Evolutionary conservation across 768 basidiomycete species (phyloP).

Genomic region (Podaxis sp.): DNA sequence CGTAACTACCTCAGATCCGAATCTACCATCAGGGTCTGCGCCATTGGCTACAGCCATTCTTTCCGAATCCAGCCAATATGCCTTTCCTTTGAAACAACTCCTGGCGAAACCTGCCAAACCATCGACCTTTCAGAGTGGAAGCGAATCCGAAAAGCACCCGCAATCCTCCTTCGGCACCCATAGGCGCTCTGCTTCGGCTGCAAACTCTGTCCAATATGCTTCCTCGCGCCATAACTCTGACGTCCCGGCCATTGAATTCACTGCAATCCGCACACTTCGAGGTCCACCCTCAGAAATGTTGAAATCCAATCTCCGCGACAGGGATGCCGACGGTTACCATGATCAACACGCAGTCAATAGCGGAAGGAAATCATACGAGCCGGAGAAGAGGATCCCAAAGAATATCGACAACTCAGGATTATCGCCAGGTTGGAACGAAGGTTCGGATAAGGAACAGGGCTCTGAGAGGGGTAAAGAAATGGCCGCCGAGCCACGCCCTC

Average conservation of each 20-base stretch:
- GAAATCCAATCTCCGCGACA: neutral
- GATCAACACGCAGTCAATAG: neutral
- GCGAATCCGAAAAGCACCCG: neutral
- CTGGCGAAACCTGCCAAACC: conserved; percentile 4
- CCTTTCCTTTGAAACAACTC: conserved; percentile 3
- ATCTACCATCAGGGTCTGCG: neutral
- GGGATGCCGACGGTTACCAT: neutral
- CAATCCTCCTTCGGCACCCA: neutral
- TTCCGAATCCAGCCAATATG: neutral
- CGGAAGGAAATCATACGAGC: neutral
- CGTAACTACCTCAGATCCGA: conserved; percentile 7
- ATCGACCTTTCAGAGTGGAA: neutral
- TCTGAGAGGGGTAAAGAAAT: neutral
- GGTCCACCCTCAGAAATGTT: neutral
- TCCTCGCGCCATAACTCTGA: neutral
- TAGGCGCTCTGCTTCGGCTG: neutral
- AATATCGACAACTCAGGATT: neutral
- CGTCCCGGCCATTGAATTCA: neutral
- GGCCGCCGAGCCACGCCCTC: neutral
- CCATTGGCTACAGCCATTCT: neutral
- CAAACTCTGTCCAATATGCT: neutral
- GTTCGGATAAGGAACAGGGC: neutral
- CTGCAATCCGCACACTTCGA: neutral
- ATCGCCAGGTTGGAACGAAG: neutral
- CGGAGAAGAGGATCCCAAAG: neutral